Conservation (phyloP, 768 basidiomycete species). For the Naganishia randhawae region DNA sequence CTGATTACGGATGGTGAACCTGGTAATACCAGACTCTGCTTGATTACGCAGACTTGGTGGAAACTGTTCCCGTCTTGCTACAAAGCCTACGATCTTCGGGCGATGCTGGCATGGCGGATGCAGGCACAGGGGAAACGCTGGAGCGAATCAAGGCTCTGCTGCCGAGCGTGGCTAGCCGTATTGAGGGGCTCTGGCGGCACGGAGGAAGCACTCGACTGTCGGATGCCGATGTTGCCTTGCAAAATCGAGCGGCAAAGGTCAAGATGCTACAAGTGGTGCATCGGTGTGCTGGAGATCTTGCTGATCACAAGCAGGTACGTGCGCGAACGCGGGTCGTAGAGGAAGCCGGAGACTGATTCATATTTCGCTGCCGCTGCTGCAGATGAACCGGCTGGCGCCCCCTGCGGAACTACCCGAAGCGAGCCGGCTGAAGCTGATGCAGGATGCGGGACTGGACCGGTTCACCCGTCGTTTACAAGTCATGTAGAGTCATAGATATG, state of each 20-base stretch:
- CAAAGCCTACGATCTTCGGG: constrained; percentile 18
- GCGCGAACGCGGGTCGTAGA: background rate
- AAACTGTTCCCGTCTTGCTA: constrained; percentile 32
- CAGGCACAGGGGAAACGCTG: background rate
- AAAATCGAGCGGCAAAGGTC: constrained; percentile 37
- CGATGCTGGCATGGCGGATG: background rate
- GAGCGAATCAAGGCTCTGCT: constrained; percentile 35
- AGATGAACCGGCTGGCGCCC: constrained; percentile 35
- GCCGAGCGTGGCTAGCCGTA: constrained; percentile 36
- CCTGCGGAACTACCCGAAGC: constrained; percentile 39
- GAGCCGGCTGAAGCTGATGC: constrained; percentile 43
- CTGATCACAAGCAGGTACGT: constrained; percentile 30
- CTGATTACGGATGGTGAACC: background rate
- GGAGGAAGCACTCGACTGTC: background rate
- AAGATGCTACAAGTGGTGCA: constrained; percentile 44
- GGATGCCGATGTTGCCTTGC: constrained; percentile 32
- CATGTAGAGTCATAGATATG: constrained; percentile 12
- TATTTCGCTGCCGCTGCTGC: background rate
- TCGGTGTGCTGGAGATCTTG: constrained; percentile 35
- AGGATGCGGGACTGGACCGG: constrained; percentile 37
- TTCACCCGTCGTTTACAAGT: constrained; percentile 31
- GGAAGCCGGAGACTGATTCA: background rate
- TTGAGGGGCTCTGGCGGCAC: constrained; percentile 2
- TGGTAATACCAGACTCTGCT: constrained; percentile 37
- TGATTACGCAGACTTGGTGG: constrained; percentile 38